Conservation (phyloP, 2,329 filamentous ascomycete species). For the Botrytis porri region DNA sequence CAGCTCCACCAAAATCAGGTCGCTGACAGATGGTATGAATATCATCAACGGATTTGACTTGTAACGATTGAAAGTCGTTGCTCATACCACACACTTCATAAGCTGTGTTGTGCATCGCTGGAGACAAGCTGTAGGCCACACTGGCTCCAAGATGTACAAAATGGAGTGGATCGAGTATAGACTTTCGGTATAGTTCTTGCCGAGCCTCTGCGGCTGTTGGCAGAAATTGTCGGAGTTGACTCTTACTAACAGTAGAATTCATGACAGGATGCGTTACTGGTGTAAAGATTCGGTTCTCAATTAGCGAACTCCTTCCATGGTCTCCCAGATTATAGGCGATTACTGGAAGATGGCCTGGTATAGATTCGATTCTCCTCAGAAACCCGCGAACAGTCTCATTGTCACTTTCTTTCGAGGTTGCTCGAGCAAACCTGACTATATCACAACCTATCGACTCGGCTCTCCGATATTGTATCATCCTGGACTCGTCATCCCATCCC, state of each 20-base stretch:
- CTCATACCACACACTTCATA: conserved; percentile 65
- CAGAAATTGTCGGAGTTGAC: conserved; percentile 34
- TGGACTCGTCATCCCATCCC: conserved; percentile 50
- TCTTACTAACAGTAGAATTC: conserved; percentile 50
- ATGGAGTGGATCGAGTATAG: conserved; percentile 65
- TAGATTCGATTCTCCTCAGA: conserved; percentile 31
- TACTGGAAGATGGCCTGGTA: conserved; percentile 37
- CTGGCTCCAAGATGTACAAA: conserved; percentile 74
- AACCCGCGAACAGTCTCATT: conserved; percentile 42
- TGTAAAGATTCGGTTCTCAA: conserved; percentile 56
- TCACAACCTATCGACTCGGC: conserved; percentile 52
- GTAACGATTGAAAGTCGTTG: conserved; percentile 63
- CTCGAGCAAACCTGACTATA: conserved; percentile 53
- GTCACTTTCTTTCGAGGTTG: conserved; percentile 49
- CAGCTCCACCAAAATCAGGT: conserved; percentile 67
- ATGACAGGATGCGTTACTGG: conserved; percentile 55
- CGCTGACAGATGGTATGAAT: conserved; percentile 64
- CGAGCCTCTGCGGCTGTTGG: conserved; percentile 61
- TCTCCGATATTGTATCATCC: conserved; percentile 48
- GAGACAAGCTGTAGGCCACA: conserved; percentile 69
- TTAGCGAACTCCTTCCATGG: conserved; percentile 53
- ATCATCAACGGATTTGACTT: conserved; percentile 59
- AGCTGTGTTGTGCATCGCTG: conserved; percentile 73
- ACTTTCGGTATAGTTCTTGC: conserved; percentile 62
- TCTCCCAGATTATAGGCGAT: conserved; percentile 55